Evolutionary conservation across 306 rosid genomes (phyloP), one percentile per base, ranked within the genome.

Genomic region (Castanospermum australe): DNA sequence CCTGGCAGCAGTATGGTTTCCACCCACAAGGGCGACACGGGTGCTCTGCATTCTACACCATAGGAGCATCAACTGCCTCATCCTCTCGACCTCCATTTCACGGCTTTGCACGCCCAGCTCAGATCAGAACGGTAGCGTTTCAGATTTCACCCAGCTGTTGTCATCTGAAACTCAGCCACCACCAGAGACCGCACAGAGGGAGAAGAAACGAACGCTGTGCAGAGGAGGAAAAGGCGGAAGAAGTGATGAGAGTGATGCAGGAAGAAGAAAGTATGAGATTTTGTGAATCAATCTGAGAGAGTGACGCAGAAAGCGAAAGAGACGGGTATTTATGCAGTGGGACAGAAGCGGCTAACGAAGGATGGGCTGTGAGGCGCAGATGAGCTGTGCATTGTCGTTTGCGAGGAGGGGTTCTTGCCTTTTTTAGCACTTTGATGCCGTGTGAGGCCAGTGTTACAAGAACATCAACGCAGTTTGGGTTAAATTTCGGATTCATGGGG

Each of bases 1-100:
- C 66, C 95, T 86, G 71, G 95, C 75, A 25, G 95, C 84, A 35
- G 95, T 88, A 87, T 92, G 97, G 75, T 92, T 92, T 38, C 89
- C 97, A 84, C 95, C 97, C 90, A 84, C 84, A n/a, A 92, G 92
- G 64, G 93, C 84, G 0, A 84, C 81, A 75, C 93, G 86, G 41
- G 72, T 80, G 84, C 76, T 84, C 71, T 51, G 87, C 42, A 63
- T 83, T 86, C 82, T 83, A 59, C 85, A 81, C 81, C 90, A 90
- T 0, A 87, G 41, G 35, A 86, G 76, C 81, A 86, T 78, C 76
- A 92, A 63, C 45, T 80, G 79, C 51, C 56, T 90, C 72, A 75
- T 39, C 56, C 94, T 85, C 81, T 81, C 85, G 9, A 73, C 54
- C 83, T 90, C 97, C 94, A 92, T 92, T 41, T 61, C 6, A 15